A percentile compares a stretch with the other conserved stretches of the same genome.
Conservation (phyloP, 352 stramenopile genomes). For the Pythium rhizo-oryzae region DNA sequence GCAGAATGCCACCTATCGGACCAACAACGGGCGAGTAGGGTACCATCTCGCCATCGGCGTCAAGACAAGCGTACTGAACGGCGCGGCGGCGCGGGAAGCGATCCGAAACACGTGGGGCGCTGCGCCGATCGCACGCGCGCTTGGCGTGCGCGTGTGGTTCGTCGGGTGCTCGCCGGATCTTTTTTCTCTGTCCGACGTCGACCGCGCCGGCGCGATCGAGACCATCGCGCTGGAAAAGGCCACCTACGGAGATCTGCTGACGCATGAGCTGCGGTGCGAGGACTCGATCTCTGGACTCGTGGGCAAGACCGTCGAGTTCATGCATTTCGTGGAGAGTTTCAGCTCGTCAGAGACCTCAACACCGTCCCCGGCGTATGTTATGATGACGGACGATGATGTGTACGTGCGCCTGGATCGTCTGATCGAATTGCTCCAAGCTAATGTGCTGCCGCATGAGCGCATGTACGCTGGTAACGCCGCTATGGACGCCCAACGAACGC, state of each 20-base stretch:
- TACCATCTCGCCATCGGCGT: conserved; percentile 36
- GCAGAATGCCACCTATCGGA: background rate
- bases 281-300: conserved; percentile 48
- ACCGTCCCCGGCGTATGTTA: conserved; percentile 27
- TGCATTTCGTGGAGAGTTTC: conserved; percentile 36
- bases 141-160: conserved; percentile 37
- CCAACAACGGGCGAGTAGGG: background rate
- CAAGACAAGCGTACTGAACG: conserved; percentile 42
- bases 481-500: conserved; percentile 4
- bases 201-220: background rate
- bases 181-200: background rate
- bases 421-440: background rate
- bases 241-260: conserved; percentile 50
- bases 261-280: conserved; percentile 44
- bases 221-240: conserved; percentile 35
- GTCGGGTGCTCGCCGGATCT: conserved; percentile 33
- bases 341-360: background rate
- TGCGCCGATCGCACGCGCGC: conserved; percentile 16
- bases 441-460: background rate
- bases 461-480: conserved; percentile 44
- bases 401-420: conserved; percentile 21
- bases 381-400: conserved; percentile 65
- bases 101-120: conserved; percentile 38
- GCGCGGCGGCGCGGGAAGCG: conserved; percentile 28
- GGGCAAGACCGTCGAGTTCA: conserved; percentile 57